Evolutionary conservation across 805 yeast genomes (phyloP).

Genomic region (Kluyveromyces nonfermentans): DNA sequence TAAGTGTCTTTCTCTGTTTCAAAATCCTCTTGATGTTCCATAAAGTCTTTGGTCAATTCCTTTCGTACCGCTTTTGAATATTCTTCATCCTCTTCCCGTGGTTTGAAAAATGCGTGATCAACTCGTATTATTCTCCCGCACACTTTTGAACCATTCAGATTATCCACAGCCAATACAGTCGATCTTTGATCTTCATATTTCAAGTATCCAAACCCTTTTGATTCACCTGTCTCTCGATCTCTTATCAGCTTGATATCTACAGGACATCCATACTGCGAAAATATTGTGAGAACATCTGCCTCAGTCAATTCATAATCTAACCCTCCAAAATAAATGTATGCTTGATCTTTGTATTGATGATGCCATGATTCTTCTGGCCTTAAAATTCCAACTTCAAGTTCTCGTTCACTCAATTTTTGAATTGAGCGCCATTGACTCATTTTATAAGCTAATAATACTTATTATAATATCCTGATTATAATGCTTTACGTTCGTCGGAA

Average conservation of each 20-base stretch:
- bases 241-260: conserved; percentile 61
- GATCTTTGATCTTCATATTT: conserved; percentile 78
- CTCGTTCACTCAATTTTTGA: conserved; percentile 53
- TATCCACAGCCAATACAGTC: conserved; percentile 79
- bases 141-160: conserved; percentile 59
- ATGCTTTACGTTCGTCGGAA: too few relatives aligned
- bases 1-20: not conserved
- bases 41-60: conserved; percentile 26
- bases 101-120: conserved; percentile 60
- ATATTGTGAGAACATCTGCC: conserved; percentile 64
- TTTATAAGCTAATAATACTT: not conserved
- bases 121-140: conserved; percentile 48
- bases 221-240: conserved; percentile 54
- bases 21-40: not conserved
- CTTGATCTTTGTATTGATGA: conserved; percentile 65
- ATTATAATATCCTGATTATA: too few relatives aligned
- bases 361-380: conserved; percentile 75
- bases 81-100: conserved; percentile 42
- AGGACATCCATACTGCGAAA: conserved; percentile 86
- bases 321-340: conserved; percentile 71
- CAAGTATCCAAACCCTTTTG: conserved; percentile 70
- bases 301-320: conserved; percentile 58
- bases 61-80: conserved; percentile 33
- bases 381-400: conserved; percentile 50
- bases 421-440: conserved; percentile 32